A percentile compares a stretch with the other conserved stretches of the same genome.
Evolutionary conservation across 139 green algal species (phyloP).

Genomic region (Micromonas pusilla): DNA sequence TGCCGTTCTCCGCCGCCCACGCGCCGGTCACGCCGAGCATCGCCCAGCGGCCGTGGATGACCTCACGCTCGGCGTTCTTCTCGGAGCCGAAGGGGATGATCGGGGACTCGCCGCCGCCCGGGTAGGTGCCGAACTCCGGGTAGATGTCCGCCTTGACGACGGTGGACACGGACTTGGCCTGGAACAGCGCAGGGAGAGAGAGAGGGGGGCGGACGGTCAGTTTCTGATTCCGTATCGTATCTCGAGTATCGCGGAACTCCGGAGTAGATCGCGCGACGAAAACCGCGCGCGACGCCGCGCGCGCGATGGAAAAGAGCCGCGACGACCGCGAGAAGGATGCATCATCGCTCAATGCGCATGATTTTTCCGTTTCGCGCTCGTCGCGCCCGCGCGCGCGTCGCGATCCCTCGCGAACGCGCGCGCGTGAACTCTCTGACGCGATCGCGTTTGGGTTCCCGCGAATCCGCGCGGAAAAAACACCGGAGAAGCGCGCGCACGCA

Average conservation of each 20-base stretch:
- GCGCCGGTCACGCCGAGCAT: constrained; percentile 74
- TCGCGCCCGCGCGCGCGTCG: too few species aligned
- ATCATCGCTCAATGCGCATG: too few species aligned
- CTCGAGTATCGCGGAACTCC: too few species aligned
- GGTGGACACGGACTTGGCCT: constrained; percentile 24
- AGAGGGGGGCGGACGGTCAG: constrained; percentile 28
- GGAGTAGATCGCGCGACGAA: too few species aligned
- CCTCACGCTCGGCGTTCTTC: constrained; percentile 43
- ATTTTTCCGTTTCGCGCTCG: too few species aligned
- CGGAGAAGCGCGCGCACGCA: constrained; percentile 28
- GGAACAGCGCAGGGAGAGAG: not conserved
- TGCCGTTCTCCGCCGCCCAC: constrained; percentile 32
- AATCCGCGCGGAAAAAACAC: constrained; percentile 27
- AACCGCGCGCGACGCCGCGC: too few species aligned
- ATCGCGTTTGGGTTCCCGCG: too few species aligned
- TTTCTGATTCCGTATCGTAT: not conserved
- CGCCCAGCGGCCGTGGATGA: constrained; percentile 72
- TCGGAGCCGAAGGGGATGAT: constrained; percentile 30
- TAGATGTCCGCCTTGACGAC: constrained; percentile 27
- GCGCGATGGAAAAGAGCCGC: too few species aligned
- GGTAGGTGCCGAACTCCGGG: constrained; percentile 33
- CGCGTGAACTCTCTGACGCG: too few species aligned
- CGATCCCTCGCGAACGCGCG: too few species aligned
- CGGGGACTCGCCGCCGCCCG: constrained; percentile 28
- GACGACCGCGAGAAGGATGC: too few species aligned